Base-by-base conservation (phyloP, 2,329 filamentous ascomycete species). In the Teratosphaeria zuluensis region DNA sequence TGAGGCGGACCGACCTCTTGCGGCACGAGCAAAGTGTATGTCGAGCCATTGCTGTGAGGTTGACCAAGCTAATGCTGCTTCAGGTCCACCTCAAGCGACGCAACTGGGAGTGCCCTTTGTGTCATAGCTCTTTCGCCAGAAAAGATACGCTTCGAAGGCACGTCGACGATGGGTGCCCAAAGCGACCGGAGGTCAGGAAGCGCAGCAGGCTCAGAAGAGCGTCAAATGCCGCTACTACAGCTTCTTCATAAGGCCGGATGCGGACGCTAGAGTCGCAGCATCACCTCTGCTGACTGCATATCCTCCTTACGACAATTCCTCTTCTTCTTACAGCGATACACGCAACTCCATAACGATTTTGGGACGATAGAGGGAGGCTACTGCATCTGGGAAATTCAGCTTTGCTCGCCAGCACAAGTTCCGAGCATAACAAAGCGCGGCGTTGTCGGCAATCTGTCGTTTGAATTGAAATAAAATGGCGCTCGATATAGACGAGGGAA, bases 61-160 rank as follows among this genome's bases (percentile, higher is more conserved):
- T 21, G 32, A 19, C 35, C 31, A 35, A 35, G 46, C 55, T 56
- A 32, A 56, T 24, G 21, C 12, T 8, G 9, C 0, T 48, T 5
- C 68, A 82, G 75, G 88, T 94, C 11, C 90, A 95, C 69, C 79
- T 85, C 70, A 90, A 89, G 73, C 79, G 86, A 62, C 83, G 84
- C 58, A 85, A 86, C 64, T 85, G 86, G 71, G 78, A 78, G 60
- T 95, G 90, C 69, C 80, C 84, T 61, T 84, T 85, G 61, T 95
- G 90, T 69, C 80, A 81, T 33, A 80, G 84, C 57, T 78, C 81
- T 51, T 95, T 95, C 76, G 85, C 88, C 30, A 82, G 90, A 52
- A 91, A 90, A 71, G 90, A 95, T 68, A 94, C 89, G 1, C 77
- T 94, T n/a, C 77, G 85, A 74, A 87, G 90, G 89, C 88, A 92